phyloP scores from a whole-genome alignment of 805 yeast species.

The Metschnikowia drakensbergensis region DNA sequence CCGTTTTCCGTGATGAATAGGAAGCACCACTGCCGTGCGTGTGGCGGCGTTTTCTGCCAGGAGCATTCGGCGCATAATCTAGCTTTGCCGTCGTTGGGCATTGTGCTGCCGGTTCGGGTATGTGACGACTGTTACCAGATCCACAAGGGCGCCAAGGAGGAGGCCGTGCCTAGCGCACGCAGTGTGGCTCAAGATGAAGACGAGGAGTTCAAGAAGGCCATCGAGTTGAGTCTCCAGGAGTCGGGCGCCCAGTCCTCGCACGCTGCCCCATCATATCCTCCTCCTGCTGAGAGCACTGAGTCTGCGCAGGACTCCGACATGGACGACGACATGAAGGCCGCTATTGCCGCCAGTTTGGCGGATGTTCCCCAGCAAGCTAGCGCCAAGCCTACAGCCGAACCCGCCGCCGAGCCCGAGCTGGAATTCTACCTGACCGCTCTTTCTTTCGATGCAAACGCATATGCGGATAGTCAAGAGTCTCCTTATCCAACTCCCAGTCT shows the following conservation, averaged over 20 bases:
- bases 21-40: slow-evolving; percentile 94
- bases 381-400: background rate
- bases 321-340: slow-evolving; percentile 82
- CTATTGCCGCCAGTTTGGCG: slow-evolving; percentile 84
- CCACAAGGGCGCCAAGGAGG: slow-evolving; percentile 32
- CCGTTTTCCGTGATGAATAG: slow-evolving; percentile 78
- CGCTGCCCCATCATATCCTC: too few species aligned
- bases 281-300: background rate
- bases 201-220: slow-evolving; percentile 73
- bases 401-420: slow-evolving; percentile 21
- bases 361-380: slow-evolving; percentile 35
- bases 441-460: slow-evolving; percentile 13
- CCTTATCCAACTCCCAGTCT: too few species aligned
- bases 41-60: slow-evolving; percentile 93
- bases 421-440: slow-evolving; percentile 20
- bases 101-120: slow-evolving; percentile 84
- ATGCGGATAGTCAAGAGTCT: background rate
- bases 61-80: slow-evolving; percentile 72
- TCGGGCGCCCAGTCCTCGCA: slow-evolving; percentile 17
- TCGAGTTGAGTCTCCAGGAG: slow-evolving; percentile 73
- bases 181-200: slow-evolving; percentile 47
- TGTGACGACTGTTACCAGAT: slow-evolving; percentile 85
- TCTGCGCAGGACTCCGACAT: slow-evolving; percentile 56
- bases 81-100: slow-evolving; percentile 80
- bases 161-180: background rate